Evolutionary conservation across 768 basidiomycete species (phyloP), one percentile per base, ranked within the genome.

Genomic region (Leccinum truebloodii): DNA sequence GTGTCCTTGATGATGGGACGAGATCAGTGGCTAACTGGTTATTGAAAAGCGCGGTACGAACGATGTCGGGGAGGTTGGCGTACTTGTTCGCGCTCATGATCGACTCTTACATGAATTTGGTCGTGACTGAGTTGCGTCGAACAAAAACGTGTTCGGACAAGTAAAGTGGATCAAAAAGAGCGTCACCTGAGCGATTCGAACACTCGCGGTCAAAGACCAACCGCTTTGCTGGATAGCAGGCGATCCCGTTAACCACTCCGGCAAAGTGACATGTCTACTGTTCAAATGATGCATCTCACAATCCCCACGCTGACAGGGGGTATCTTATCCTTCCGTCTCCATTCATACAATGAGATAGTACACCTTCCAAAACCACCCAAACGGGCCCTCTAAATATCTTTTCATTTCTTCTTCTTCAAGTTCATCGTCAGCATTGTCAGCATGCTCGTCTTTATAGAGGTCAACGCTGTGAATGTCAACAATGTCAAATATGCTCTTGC

Each of bases 171-270:
- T 22, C 48, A 57, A 80, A 80, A 80, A 76, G 28, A 73, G 50
- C 81, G 81, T 81, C 80, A 81, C 81, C 81, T 83, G 79, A 74
- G 81, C 80, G 81, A 82, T 82, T 82, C 81, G 82, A 82, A 82
- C 82, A 80, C 81, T 74, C 81, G 81, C 81, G 81, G 77, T 78
- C 81, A 83, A 80, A 82, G 82, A 78, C 76, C 81, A 82, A 81
- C 80, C 81, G 81, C 81, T 83, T 24, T 53, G 65, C 73, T 71
- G 55, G 1, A 50, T 87, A 87, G 85, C 86, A 87, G 86, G 86
- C 84, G 82, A 86, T 85, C 84, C 85, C 85, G 86, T 90, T 91
- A 90, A 92, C 89, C 89, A 91, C 90, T 92, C 89, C 89, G 89
- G 89, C 89, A 92, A 91, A 90, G 89, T 89, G 87, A 89, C 87